These are phyloP conservation scores for Pseudophaeomoniella oleicola DNA, from an alignment of 2,329 filamentous ascomycete genomes.

Conservation along the genomic window DNA sequence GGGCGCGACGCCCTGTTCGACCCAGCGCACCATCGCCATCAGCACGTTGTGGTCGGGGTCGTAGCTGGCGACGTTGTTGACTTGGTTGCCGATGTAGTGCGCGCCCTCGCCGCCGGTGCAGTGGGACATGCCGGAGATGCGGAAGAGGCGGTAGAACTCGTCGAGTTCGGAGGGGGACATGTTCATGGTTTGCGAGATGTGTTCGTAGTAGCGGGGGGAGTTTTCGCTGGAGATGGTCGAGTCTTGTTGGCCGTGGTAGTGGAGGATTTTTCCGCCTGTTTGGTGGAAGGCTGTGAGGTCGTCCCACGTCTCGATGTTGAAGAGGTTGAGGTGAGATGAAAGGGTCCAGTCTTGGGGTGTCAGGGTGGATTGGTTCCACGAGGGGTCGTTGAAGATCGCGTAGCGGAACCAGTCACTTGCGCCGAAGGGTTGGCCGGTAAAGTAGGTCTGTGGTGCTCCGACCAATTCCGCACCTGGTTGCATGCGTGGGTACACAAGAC, in stretches of 20 bases:
- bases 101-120: conserved; percentile 29
- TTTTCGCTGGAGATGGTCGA: conserved; percentile 38
- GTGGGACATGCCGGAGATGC: conserved; percentile 40
- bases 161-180: conserved; percentile 17
- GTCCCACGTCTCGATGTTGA: conserved; percentile 31
- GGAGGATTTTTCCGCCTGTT: conserved; percentile 26
- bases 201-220: conserved; percentile 36
- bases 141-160: conserved; percentile 33
- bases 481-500: conserved; percentile 5
- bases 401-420: conserved; percentile 30
- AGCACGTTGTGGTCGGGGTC: conserved; percentile 33
- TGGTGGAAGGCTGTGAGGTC: conserved; percentile 32
- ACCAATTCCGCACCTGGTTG: conserved; percentile 4
- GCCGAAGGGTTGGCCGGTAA: background rate
- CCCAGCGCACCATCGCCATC: conserved; percentile 33
- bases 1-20: conserved; percentile 27
- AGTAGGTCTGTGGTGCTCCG: background rate
- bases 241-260: conserved; percentile 28
- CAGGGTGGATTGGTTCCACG: conserved; percentile 13
- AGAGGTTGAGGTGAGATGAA: conserved; percentile 10
- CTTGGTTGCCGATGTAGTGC: too few relatives aligned
- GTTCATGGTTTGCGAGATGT: conserved; percentile 25
- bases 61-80: conserved; percentile 33
- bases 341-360: conserved; percentile 8
- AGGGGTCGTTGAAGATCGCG: conserved; percentile 24